Evolutionary conservation across 2,329 filamentous ascomycete species (phyloP), one percentile per base, ranked within the genome.

Genomic region (Beauveria sp.): DNA sequence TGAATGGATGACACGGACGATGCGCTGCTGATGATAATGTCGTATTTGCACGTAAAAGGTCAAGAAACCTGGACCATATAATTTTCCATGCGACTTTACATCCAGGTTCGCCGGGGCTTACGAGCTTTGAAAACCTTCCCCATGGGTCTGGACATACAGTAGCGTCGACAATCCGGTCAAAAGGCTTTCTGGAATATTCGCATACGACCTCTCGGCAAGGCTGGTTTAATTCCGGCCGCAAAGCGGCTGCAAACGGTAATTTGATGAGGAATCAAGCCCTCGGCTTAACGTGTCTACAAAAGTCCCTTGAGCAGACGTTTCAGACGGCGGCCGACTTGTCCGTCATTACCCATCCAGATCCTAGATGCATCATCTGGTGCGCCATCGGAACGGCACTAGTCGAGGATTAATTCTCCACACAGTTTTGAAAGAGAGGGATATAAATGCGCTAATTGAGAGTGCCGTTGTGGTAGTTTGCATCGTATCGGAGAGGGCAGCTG

Each of bases 1-100:
- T 83, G 80, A 80, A 84, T 80, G 0, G 80, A 84, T 62, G 80
- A 83, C 67, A 83, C 80, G 0, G 80, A 83, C 63, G 80, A 83
- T 67, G 76, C 80, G 3, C 70, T 81, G 22, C 68, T 82, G 1
- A 76, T 78, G 59, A 66, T 83, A 2, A 72, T 83, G 2, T 79
- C 76, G 5, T 83, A 74, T 41, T 67, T 80, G 26, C 75, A 80
- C 54, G 72, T 69, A n/a, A 71, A 76, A 41, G 77, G 76, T 12
- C 69, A 69, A 24, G 58, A 64, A 8, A 68, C 78, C 10, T 62
- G 69, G 9, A 74, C 73, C 0, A 64, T 66, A 16, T 77, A 79
- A 59, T 75, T 82, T 57, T 80, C 80, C 2, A 63, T 65, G 1
- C 72, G 80, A 0, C 67, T 84, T 22, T 70, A 71, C 9, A 71